phyloP scores from a whole-genome alignment of 441 rosid genomes.

The Mallotus repandus region DNA sequence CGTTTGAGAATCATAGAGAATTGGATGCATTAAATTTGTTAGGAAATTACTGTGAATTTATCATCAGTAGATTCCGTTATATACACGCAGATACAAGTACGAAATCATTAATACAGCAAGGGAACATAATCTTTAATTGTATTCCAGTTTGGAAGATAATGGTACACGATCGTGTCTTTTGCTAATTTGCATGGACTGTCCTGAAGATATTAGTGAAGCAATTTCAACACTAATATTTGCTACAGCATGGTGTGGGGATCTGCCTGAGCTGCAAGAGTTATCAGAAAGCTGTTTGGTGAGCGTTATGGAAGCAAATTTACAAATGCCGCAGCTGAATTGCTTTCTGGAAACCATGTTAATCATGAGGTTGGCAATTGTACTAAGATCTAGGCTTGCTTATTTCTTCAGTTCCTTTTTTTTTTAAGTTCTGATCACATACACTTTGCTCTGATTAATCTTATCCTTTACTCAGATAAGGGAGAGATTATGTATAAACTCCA shows the following conservation, averaged over 20 bases:
- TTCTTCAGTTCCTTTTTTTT: not conserved
- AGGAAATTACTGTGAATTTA: slow-evolving; percentile 29
- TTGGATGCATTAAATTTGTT: slow-evolving; percentile 28
- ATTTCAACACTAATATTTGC: slow-evolving; percentile 33
- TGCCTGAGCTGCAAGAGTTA: slow-evolving; percentile 28
- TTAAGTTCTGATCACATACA: not conserved
- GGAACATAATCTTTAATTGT: no score
- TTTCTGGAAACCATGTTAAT: slow-evolving; percentile 24
- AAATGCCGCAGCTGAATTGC: slow-evolving; percentile 17
- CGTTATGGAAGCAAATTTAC: slow-evolving; percentile 25
- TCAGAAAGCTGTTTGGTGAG: slow-evolving; percentile 21
- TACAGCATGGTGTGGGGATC: slow-evolving; percentile 32
- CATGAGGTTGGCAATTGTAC: slow-evolving; percentile 8
- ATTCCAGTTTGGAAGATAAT: not conserved
- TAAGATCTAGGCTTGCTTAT: not conserved
- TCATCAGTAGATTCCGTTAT: slow-evolving; percentile 23
- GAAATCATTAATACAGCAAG: not conserved
- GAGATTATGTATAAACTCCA: slow-evolving; percentile 19
- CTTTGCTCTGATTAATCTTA: not conserved
- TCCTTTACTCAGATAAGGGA: slow-evolving; percentile 22
- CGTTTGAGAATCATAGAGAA: slow-evolving; percentile 22
- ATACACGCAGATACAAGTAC: slow-evolving; percentile 31
- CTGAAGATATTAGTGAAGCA: slow-evolving; percentile 33
- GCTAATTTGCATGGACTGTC: slow-evolving; percentile 20
- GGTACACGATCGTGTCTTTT: not conserved